Evolutionary conservation across 2,329 filamentous ascomycete genomes (phyloP).

Genomic region (Fusarium euwallaceae): DNA sequence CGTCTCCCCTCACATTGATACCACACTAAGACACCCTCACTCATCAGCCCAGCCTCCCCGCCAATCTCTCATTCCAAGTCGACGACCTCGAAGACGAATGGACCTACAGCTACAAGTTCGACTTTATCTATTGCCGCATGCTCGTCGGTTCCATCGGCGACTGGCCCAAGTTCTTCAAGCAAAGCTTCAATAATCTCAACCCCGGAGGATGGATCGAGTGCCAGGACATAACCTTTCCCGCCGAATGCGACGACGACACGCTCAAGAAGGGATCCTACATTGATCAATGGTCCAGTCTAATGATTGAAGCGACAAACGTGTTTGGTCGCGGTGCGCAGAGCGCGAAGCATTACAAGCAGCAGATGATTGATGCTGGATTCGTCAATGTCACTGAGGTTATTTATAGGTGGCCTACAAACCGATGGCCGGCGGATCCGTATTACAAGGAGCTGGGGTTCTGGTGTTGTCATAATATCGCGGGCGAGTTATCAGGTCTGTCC

Average conservation of each 20-base stretch:
- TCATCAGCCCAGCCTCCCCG: conserved; percentile 54
- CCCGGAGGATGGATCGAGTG: conserved; percentile 61
- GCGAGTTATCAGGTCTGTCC: conserved; percentile 53
- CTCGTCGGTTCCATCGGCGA: conserved; percentile 53
- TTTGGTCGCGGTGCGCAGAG: conserved; percentile 50
- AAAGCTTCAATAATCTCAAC: conserved; percentile 53
- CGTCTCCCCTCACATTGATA: neutral
- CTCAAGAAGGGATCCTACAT: conserved; percentile 47
- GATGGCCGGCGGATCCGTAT: conserved; percentile 64
- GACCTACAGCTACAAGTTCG: conserved; percentile 55
- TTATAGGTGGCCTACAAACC: conserved; percentile 64
- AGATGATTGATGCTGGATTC: conserved; percentile 66
- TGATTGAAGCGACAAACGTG: conserved; percentile 49
- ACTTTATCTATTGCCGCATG: conserved; percentile 58
- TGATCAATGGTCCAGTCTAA: conserved; percentile 45
- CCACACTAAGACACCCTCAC: neutral
- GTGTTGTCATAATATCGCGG: conserved; percentile 51
- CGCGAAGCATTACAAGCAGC: conserved; percentile 48
- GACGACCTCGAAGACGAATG: conserved; percentile 59
- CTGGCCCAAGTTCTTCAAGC: conserved; percentile 53
- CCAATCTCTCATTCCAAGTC: conserved; percentile 63
- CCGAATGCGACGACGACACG: conserved; percentile 58
- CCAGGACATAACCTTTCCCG: conserved; percentile 57
- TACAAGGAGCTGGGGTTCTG: conserved; percentile 64
- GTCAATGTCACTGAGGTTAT: conserved; percentile 62